A percentile compares a stretch with the other conserved stretches of the same genome.
Evolutionary conservation across 805 yeast genomes (phyloP).

Genomic region (Spathaspora arborariae): DNA sequence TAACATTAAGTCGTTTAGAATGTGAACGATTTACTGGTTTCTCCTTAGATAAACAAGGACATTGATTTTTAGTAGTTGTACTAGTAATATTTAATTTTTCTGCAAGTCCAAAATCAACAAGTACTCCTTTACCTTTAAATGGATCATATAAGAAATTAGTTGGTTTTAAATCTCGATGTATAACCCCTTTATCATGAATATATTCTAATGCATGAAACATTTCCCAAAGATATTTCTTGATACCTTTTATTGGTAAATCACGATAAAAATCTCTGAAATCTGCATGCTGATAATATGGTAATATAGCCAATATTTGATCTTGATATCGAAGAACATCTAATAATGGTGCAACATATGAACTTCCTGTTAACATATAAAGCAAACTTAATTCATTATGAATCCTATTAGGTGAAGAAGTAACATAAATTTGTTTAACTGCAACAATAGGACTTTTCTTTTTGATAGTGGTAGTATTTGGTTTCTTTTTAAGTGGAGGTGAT

Average conservation of each 20-base stretch:
- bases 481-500: slow-evolving; percentile 39
- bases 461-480: slow-evolving; percentile 10
- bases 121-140: slow-evolving; percentile 64
- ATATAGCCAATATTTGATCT: slow-evolving; percentile 90
- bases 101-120: slow-evolving; percentile 92
- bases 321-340: slow-evolving; percentile 82
- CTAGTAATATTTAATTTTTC: slow-evolving; percentile 39
- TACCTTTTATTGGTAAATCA: slow-evolving; percentile 74
- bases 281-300: slow-evolving; percentile 87
- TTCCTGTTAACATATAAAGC: slow-evolving; percentile 63
- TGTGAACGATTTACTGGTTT: slow-evolving; percentile 11
- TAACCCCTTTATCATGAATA: slow-evolving; percentile 44
- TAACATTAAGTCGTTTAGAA: slow-evolving; percentile 25
- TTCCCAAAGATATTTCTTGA: slow-evolving; percentile 76
- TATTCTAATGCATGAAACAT: slow-evolving; percentile 70
- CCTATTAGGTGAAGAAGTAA: slow-evolving; percentile 90
- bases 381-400: slow-evolving; percentile 84
- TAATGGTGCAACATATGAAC: slow-evolving; percentile 78
- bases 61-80: slow-evolving; percentile 27
- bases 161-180: slow-evolving; percentile 45
- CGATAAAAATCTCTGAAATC: slow-evolving; percentile 87
- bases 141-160: slow-evolving; percentile 71
- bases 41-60: slow-evolving; percentile 52
- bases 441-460: slow-evolving; percentile 46
- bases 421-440: slow-evolving; percentile 90